phyloP scores from a whole-genome alignment of 2,329 filamentous ascomycete species.

The Trichoderma oligosporum region DNA sequence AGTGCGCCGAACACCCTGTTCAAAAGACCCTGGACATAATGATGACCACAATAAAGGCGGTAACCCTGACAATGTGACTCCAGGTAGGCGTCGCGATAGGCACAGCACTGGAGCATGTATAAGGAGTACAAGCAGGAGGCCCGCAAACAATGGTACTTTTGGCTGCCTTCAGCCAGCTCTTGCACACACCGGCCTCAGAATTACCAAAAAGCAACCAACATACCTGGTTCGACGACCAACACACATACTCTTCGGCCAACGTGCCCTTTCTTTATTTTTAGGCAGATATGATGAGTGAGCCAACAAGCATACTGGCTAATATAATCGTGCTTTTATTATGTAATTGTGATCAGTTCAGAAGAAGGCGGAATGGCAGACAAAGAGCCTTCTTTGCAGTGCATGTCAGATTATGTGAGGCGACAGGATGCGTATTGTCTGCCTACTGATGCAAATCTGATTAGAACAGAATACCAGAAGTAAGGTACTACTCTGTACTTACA shows the following conservation, averaged over 20 bases:
- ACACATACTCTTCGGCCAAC: slow-evolving; percentile 2
- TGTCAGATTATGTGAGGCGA: background rate
- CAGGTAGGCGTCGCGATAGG: slow-evolving; percentile 2
- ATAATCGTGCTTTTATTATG: background rate
- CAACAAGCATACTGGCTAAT: background rate
- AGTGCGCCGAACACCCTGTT: slow-evolving; percentile 22
- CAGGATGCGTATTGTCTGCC: background rate
- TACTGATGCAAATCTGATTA: background rate
- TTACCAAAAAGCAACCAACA: slow-evolving; percentile 9
- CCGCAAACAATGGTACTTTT: slow-evolving; percentile 17
- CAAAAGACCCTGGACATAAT: slow-evolving; percentile 2
- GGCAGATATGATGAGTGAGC: slow-evolving; percentile 4
- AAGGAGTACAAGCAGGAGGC: background rate
- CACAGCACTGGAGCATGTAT: slow-evolving; percentile 5
- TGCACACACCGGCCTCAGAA: background rate
- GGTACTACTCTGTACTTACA: background rate
- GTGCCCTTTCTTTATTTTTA: slow-evolving; percentile 11
- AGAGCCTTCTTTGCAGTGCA: background rate
- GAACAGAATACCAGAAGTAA: background rate
- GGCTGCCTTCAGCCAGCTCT: slow-evolving; percentile 8
- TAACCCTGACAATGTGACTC: slow-evolving; percentile 13
- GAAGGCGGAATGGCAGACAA: background rate
- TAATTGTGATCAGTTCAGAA: background rate
- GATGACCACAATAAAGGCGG: background rate
- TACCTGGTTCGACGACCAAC: background rate